Percentiles rank a stretch among this genome's conserved stretches.
Conservation (phyloP, 1,139 yeast genomes). For the Hemisphaericaspora xylanilytica region DNA sequence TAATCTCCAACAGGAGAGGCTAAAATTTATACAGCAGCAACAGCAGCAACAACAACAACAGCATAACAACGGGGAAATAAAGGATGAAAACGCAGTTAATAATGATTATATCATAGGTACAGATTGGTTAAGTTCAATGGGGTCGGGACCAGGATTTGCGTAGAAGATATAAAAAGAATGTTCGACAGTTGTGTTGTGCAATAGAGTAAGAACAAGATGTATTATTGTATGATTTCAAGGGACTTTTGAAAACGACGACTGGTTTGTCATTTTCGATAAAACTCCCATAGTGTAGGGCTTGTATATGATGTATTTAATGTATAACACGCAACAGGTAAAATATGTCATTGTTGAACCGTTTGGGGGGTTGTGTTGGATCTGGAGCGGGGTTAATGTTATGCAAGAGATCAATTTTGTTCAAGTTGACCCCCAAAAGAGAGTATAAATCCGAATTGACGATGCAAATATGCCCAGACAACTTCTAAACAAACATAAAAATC, state of each 20-base stretch:
- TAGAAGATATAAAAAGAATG: conserved; percentile 4
- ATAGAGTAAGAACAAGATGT: background rate
- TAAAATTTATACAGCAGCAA: conserved; percentile 13
- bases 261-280: background rate
- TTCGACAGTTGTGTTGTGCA: background rate
- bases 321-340: too few relatives aligned
- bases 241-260: background rate
- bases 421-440: too few relatives aligned
- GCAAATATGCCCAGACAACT: too few relatives aligned
- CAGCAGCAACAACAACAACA: conserved; percentile 13
- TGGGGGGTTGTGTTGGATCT: too few relatives aligned
- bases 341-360: too few relatives aligned
- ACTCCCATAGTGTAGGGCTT: too few relatives aligned
- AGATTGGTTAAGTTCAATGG: conserved; percentile 40
- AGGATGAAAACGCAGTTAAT: background rate
- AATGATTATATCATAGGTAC: conserved; percentile 15
- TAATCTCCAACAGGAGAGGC: conserved; percentile 19
- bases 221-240: background rate
- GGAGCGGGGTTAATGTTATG: too few relatives aligned
- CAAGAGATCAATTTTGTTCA: too few relatives aligned
- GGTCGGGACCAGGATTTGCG: conserved; percentile 36
- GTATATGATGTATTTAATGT: too few relatives aligned
- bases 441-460: too few relatives aligned
- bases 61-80: conserved; percentile 8
- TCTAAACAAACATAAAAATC: too few relatives aligned